Percentiles rank a stretch among this genome's conserved stretches.
Conservation (phyloP, 2,329 filamentous ascomycete genomes). For the Cladophialophora psammophila region DNA sequence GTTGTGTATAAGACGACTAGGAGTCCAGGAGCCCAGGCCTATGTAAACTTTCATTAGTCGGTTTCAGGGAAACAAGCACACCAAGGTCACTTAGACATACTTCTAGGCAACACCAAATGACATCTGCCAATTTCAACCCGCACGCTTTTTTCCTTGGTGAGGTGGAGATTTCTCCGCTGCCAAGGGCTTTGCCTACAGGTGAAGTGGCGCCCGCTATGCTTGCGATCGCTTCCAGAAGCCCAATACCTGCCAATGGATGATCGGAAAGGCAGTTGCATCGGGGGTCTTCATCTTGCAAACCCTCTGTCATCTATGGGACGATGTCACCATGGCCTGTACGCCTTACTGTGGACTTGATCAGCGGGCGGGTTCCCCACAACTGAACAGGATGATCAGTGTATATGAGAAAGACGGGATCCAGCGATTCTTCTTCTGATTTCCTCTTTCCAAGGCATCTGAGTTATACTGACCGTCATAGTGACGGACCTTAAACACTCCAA, state of each 20-base stretch:
- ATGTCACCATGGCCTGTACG: conserved; percentile 1
- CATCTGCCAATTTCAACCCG: conserved; percentile 14
- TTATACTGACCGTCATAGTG: background rate
- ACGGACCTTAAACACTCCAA: background rate
- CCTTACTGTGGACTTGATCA: background rate
- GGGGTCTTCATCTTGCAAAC: background rate
- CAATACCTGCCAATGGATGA: background rate
- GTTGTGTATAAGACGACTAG: background rate
- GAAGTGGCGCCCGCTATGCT: background rate
- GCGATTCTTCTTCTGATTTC: background rate
- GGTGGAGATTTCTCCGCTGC: conserved; percentile 20
- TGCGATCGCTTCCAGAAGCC: conserved; percentile 5
- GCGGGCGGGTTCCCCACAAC: conserved; percentile 9
- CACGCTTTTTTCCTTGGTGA: conserved; percentile 4
- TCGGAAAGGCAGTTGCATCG: background rate
- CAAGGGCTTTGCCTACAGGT: conserved; percentile 9
- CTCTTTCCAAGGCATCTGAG: background rate
- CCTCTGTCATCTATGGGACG: background rate
- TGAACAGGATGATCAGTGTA: conserved; percentile 2
- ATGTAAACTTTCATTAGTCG: background rate
- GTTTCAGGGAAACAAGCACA: background rate
- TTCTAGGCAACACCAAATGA: conserved; percentile 8
- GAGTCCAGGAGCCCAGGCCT: background rate
- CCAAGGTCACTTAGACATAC: background rate
- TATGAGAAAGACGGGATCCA: conserved; percentile 8